These are phyloP conservation scores for Clausena lansium DNA, from an alignment of 345 rosid species.

Conservation along the genomic window DNA sequence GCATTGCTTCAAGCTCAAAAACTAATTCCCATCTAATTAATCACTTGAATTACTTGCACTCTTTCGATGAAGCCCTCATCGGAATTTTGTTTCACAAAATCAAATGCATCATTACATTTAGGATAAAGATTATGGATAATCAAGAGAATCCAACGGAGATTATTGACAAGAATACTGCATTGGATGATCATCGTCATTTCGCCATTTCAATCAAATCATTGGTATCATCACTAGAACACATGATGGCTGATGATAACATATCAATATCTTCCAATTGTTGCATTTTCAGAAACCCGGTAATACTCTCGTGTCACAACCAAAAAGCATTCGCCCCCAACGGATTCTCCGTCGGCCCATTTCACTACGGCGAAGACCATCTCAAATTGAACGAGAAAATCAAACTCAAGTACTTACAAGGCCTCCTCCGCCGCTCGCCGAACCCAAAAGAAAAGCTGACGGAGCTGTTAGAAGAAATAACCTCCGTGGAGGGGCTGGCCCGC, in stretches of 20 bases:
- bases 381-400: constrained; percentile 17
- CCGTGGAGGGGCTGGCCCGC: constrained; percentile 13
- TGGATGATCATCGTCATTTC: not conserved
- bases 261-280: constrained; percentile 10
- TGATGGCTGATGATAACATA: constrained; percentile 14
- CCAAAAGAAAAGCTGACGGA: not conserved
- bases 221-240: constrained; percentile 7
- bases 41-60: too few species aligned
- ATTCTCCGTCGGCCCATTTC: constrained; percentile 34
- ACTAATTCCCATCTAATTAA: not conserved
- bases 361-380: not conserved
- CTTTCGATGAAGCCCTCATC: too few species aligned
- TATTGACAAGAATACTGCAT: too few species aligned
- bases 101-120: too few species aligned
- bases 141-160: too few species aligned
- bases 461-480: not conserved
- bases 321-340: constrained; percentile 27
- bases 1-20: not conserved
- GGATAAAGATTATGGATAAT: too few species aligned
- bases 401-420: constrained; percentile 21
- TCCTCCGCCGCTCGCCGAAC: constrained; percentile 11
- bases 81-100: too few species aligned
- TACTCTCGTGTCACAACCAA: constrained; percentile 19
- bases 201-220: not conserved
- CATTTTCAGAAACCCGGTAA: constrained; percentile 25